Base-by-base conservation (phyloP, 1,284 basidiomycete species). In the Tilletia walkeri region DNA sequence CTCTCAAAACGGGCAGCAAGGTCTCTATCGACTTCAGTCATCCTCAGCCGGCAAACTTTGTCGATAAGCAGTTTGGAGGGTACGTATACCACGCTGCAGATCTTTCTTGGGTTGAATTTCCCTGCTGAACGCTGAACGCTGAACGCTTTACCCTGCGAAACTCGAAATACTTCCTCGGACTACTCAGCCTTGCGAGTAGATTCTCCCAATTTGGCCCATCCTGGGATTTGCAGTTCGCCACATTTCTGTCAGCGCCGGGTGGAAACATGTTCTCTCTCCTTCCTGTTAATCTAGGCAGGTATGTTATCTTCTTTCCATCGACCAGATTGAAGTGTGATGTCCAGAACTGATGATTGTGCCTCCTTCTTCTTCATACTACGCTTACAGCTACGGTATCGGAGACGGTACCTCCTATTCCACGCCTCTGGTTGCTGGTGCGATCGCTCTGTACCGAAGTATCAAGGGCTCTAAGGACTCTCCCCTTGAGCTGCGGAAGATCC, bases 391-490 rank as follows among this genome's bases (percentile, higher is more conserved):
- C 20, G 50, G 18, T 24, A 18, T 53, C 16, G 50, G 18, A 18
- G 50, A 53, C 50, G 50, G 50, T 6, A 53, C 50, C 12, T 53
- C 50, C 12, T n/a, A 53, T 18, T 10, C 50, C 7, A 53, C 18
- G 12, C 50, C 50, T 7, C 50, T 53, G 18, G 16, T 53, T 7
- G 50, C 50, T 53, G 50, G 50, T 24, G 16, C 50, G 12, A 18
- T 88, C 16, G 91, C 90, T 1, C 86, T 92, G 2, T 86, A 90
- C 66, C 16, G 20, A 24, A n/a, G 18, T 7, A 24, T 24, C 50
- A 53, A 53, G 50, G 50, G 50, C 50, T n/a, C 41, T 7, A 7
- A 45, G 9, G 41, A 45, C 6, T 45, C 41, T 45, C 41, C 41
- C 6, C 3, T 45, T 45, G 41, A 1, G 14, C 14, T 45, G 41